A percentile compares a stretch with the other conserved stretches of the same genome.
Evolutionary conservation across 768 basidiomycete species (phyloP).

Genomic region (Rhizopogon sp.): DNA sequence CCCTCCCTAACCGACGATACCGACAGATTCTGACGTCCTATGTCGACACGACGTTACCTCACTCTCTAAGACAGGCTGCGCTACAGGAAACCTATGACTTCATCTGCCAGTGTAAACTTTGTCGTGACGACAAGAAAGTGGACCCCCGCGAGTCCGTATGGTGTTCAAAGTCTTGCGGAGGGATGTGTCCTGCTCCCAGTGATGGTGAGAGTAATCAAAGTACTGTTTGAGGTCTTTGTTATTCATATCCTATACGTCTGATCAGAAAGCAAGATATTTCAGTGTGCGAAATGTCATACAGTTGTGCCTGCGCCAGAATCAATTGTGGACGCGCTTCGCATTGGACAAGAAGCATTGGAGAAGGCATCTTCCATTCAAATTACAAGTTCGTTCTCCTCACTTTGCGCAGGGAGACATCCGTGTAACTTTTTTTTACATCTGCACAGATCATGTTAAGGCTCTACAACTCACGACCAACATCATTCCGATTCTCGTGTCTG

Average conservation of each 20-base stretch:
- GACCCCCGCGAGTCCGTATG: constrained; percentile 68
- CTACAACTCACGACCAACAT: constrained; percentile 58
- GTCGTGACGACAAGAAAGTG: constrained; percentile 27
- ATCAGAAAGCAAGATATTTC: constrained; percentile 42
- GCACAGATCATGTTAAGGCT: constrained; percentile 53
- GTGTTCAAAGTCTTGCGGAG: constrained; percentile 70
- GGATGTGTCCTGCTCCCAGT: constrained; percentile 51
- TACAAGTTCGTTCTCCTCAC: constrained; percentile 35
- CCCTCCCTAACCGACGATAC: not conserved
- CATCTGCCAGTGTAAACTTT: constrained; percentile 62
- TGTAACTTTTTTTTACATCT: constrained; percentile 1
- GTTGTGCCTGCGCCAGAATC: constrained; percentile 44
- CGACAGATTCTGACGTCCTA: constrained; percentile 75
- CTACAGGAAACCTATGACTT: constrained; percentile 79
- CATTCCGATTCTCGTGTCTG: constrained; percentile 56
- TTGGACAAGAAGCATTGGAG: constrained; percentile 71
- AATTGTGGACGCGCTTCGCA: constrained; percentile 56
- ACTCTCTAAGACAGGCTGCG: constrained; percentile 43
- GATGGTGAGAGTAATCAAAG: constrained; percentile 40
- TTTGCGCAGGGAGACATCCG: not conserved
- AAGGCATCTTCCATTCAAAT: constrained; percentile 65
- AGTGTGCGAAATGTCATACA: constrained; percentile 53
- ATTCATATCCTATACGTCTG: not conserved
- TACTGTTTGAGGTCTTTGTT: not conserved
- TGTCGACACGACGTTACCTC: constrained; percentile 77